Conservation (phyloP, 192 early-diverging fungal species). For the Podila epigama region DNA sequence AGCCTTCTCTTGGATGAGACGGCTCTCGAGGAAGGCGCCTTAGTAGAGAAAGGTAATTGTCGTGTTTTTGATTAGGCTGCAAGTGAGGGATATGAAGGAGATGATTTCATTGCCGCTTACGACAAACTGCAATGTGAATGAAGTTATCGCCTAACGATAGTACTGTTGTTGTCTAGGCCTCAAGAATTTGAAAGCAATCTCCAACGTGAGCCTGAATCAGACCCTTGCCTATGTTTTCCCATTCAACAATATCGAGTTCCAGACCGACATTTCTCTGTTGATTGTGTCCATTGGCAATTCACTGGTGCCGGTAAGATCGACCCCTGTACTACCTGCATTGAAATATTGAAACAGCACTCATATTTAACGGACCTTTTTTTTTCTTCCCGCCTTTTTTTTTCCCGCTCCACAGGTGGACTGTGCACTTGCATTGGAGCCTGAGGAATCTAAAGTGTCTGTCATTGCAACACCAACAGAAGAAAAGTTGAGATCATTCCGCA, state of each 20-base stretch:
- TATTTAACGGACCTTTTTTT: slow-evolving; percentile 1
- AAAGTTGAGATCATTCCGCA: slow-evolving; percentile 58
- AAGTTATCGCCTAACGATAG: too few relatives aligned
- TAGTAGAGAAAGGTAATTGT: slow-evolving; percentile 69
- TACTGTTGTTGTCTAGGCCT: slow-evolving; percentile 51
- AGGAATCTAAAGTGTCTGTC: slow-evolving; percentile 4
- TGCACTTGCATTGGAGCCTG: slow-evolving; percentile 56
- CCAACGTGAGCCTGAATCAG: slow-evolving; percentile 66
- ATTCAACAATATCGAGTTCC: slow-evolving; percentile 73
- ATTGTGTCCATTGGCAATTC: slow-evolving; percentile 74
- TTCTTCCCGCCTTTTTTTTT: not conserved
- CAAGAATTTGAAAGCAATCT: slow-evolving; percentile 73
- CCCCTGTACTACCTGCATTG: not conserved
- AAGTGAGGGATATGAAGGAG: too few relatives aligned
- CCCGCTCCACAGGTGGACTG: slow-evolving; percentile 52
- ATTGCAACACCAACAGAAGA: slow-evolving; percentile 53
- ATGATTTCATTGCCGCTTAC: too few relatives aligned
- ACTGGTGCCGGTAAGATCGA: slow-evolving; percentile 63
- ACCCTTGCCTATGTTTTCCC: slow-evolving; percentile 74
- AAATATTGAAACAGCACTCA: not conserved
- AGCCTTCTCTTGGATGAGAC: slow-evolving; percentile 76
- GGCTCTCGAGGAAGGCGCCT: slow-evolving; percentile 70
- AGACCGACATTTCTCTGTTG: slow-evolving; percentile 68
- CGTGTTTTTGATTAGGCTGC: too few relatives aligned
- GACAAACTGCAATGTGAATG: too few relatives aligned